phyloP scores from a whole-genome alignment of 2,329 filamentous ascomycete species.

The Curvularia sp. region DNA sequence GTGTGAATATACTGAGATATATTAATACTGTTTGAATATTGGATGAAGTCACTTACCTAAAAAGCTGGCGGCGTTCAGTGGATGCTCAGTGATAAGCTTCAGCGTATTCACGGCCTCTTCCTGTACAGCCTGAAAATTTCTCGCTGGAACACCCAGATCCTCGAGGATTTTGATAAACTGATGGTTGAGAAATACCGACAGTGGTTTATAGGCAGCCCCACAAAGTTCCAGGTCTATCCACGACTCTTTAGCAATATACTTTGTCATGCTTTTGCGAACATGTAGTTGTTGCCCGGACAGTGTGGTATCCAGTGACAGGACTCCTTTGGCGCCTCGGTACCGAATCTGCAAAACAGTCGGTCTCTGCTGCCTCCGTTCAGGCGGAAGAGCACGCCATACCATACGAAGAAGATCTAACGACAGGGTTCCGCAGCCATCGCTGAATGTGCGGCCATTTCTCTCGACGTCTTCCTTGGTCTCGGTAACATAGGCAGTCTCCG shows the following conservation, averaged over 20 bases:
- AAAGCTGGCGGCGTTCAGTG: constrained; percentile 70
- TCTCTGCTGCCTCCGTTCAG: constrained; percentile 49
- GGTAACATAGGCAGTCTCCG: constrained; percentile 58
- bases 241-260: constrained; percentile 66
- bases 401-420: constrained; percentile 65
- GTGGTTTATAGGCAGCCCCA: constrained; percentile 69
- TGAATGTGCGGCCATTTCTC: constrained; percentile 69
- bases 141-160: constrained; percentile 68
- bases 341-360: constrained; percentile 70
- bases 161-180: constrained; percentile 87
- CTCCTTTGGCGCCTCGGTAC: constrained; percentile 73
- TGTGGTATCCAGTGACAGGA: constrained; percentile 65
- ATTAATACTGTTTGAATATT: background rate
- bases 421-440: constrained; percentile 80
- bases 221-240: constrained; percentile 71
- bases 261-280: constrained; percentile 78
- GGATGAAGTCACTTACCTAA: constrained; percentile 49
- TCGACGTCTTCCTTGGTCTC: constrained; percentile 61
- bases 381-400: constrained; percentile 66
- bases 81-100: constrained; percentile 64
- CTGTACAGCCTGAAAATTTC: constrained; percentile 72
- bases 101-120: constrained; percentile 67
- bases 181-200: constrained; percentile 76
- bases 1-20: constrained; percentile 57
- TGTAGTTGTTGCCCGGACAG: constrained; percentile 65